Conservation (phyloP, 2,329 filamentous ascomycete genomes). For the Fusarium camptoceras region DNA sequence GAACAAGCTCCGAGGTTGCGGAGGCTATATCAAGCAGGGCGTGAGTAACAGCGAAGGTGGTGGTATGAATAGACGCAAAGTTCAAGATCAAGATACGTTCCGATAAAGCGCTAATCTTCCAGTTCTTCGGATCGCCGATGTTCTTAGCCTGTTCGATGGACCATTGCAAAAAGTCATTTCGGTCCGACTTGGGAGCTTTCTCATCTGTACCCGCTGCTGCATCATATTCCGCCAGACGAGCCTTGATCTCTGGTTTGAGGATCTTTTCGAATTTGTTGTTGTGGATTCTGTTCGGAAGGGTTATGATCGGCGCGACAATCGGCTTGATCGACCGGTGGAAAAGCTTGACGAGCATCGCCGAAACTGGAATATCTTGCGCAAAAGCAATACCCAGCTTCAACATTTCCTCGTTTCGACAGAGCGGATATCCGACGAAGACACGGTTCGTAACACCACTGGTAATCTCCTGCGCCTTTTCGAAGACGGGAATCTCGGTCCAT, state of each 20-base stretch:
- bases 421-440: background rate
- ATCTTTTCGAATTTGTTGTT: slow-evolving; percentile 8
- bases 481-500: background rate
- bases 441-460: slow-evolving; percentile 1
- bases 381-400: slow-evolving; percentile 4
- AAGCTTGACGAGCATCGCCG: background rate
- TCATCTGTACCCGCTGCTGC: fast-evolving
- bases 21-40: slow-evolving; percentile 10
- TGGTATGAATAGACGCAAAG: slow-evolving; percentile 16
- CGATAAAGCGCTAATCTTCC: background rate
- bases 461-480: background rate
- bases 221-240: slow-evolving; percentile 3
- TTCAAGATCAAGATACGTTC: slow-evolving; percentile 10
- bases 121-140: slow-evolving; percentile 11
- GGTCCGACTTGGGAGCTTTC: background rate
- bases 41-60: slow-evolving; percentile 9
- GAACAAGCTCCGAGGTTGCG: background rate
- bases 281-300: slow-evolving; percentile 6
- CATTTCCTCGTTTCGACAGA: slow-evolving; percentile 10
- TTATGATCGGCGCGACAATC: background rate
- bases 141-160: slow-evolving; percentile 8
- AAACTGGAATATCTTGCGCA: slow-evolving; percentile 5
- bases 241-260: slow-evolving; percentile 2
- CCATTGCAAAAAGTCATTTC: slow-evolving; percentile 9
- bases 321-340: background rate